phyloP scores from a whole-genome alignment of 1,284 basidiomycete genomes.

The Ganoderma multipileum region DNA sequence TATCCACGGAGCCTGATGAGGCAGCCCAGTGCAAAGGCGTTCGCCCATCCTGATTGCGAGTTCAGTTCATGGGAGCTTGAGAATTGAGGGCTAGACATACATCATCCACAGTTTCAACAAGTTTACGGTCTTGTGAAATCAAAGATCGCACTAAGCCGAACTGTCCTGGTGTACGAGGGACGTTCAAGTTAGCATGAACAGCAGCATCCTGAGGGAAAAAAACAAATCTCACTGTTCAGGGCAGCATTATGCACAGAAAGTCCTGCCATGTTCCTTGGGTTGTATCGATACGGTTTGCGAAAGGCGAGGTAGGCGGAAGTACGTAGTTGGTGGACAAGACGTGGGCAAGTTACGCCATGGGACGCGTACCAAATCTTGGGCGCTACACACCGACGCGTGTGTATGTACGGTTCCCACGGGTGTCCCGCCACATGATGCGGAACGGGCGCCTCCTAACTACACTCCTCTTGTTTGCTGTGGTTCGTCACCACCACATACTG shows the following conservation, averaged over 20 bases:
- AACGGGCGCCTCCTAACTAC: background rate
- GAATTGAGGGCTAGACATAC: slow-evolving; percentile 48
- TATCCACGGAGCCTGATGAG: slow-evolving; percentile 74
- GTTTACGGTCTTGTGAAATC: slow-evolving; percentile 69
- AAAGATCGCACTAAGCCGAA: slow-evolving; percentile 76
- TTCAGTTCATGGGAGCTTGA: slow-evolving; percentile 2
- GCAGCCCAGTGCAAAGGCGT: slow-evolving; percentile 93
- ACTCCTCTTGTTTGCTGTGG: slow-evolving; percentile 12
- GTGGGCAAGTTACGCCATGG: background rate
- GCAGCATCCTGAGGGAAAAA: background rate
- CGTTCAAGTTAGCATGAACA: slow-evolving; percentile 6
- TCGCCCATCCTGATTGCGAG: slow-evolving; percentile 73
- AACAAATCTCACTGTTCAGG: slow-evolving; percentile 16
- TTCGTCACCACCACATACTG: background rate
- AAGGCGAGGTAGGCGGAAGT: slow-evolving; percentile 1
- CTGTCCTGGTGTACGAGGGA: slow-evolving; percentile 61
- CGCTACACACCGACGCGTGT: background rate
- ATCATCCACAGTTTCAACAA: slow-evolving; percentile 73
- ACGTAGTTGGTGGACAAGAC: background rate
- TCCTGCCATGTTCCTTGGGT: slow-evolving; percentile 9
- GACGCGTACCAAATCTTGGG: background rate
- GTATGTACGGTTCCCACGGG: background rate
- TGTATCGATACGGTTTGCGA: background rate
- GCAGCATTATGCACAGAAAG: slow-evolving; percentile 25
- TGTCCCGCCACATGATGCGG: background rate